Percentiles rank a stretch among this genome's conserved stretches.
phyloP scores from a whole-genome alignment of 352 stramenopile species.

The Thalassiosira ordinaria region DNA sequence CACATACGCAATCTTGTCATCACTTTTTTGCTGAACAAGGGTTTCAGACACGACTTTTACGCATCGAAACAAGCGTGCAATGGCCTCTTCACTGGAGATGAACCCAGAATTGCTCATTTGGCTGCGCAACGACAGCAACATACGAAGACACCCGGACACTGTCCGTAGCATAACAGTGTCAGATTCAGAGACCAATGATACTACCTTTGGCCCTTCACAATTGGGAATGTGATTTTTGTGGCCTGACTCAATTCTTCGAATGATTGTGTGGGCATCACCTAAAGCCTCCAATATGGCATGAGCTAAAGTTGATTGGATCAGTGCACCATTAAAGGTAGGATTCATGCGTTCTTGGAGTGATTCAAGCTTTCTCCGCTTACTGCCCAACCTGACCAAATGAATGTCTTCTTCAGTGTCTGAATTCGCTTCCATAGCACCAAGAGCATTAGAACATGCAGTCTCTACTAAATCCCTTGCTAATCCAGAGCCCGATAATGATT shows the following conservation, averaged over 20 bases:
- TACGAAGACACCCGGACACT: constrained; percentile 37
- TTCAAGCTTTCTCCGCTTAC: constrained; percentile 54
- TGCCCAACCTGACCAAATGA: constrained; percentile 33
- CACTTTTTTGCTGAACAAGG: constrained; percentile 34
- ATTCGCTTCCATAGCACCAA: constrained; percentile 23
- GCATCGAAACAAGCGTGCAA: constrained; percentile 37
- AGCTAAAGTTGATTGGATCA: constrained; percentile 35
- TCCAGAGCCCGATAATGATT: constrained; percentile 4
- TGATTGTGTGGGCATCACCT: constrained; percentile 24
- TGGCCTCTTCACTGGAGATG: constrained; percentile 12
- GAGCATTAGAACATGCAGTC: constrained; percentile 41
- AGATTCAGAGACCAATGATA: constrained; percentile 36
- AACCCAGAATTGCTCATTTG: not conserved
- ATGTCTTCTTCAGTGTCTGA: constrained; percentile 19
- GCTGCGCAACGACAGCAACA: constrained; percentile 47
- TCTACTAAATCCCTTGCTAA: constrained; percentile 17
- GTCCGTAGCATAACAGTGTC: constrained; percentile 29
- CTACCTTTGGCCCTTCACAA: constrained; percentile 19
- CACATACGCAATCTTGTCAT: constrained; percentile 35
- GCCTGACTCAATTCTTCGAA: constrained; percentile 6
- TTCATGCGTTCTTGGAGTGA: not conserved
- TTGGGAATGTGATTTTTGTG: not conserved
- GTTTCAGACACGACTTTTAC: constrained; percentile 43
- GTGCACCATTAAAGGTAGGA: not conserved
- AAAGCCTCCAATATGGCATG: constrained; percentile 40